Base-by-base conservation (phyloP, 768 basidiomycete species). In the Macrocybe gigantea region DNA sequence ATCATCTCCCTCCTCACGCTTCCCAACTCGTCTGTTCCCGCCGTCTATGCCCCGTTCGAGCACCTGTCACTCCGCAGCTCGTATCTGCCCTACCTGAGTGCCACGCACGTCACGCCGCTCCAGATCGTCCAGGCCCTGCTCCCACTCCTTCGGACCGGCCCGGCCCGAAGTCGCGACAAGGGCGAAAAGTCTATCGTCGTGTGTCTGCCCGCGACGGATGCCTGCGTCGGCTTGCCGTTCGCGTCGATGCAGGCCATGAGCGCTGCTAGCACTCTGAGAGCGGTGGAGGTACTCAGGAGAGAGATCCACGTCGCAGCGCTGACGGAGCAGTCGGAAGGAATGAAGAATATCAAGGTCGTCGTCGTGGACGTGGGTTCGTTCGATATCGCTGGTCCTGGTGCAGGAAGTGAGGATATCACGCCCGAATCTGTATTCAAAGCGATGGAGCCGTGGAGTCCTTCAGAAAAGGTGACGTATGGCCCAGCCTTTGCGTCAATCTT, bases 1-100 rank as follows among this genome's bases (percentile, higher is more conserved):
- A 70, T 92, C 54, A 74, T 94, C 55, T 91, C 87, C 38, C 73
- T 91, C 31, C 75, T 91, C 52, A 75, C 83, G 44, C 72, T 91
- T 33, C 62, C 69, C 14, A 54, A 64, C 33, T 57, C 75, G 10
- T 57, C 65, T 3, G 52, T 70, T n/a, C 41, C 66, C 52, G 63
- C 73, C 32, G 22, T 22, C 22, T 63, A 72, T 54, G 79, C 82
- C 2, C 88, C 88, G 0, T 64, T 91, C 14, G 88, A 90, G 60
- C 82, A 83, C 52, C 67, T 90, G 38, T 76, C 81, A 12, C 68
- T 91, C 7, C 73, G 69, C 22, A 67, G 73, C 36, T 69, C 75
- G 5, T 91, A 91, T 59, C 68, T 86, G 33, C 77, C 85, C 9
- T 85, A 87, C 60, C 73, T 92, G 45, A 80, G 71, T 44, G 79